These are phyloP conservation scores for Sphaerulina musiva DNA, from an alignment of 2,329 filamentous ascomycete genomes.

Conservation along the genomic window DNA sequence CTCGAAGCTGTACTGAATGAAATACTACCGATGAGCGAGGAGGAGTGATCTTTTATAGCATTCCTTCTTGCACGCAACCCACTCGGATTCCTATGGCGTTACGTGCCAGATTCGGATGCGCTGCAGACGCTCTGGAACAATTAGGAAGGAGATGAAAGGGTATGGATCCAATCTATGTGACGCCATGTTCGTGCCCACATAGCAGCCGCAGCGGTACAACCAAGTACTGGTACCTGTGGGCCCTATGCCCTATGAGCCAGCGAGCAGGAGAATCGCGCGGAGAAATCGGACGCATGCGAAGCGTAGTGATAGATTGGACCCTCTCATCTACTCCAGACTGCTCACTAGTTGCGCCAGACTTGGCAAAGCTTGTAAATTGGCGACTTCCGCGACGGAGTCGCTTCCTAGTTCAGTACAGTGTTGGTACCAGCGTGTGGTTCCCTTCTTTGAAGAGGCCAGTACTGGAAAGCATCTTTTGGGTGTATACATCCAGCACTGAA, in stretches of 20 bases:
- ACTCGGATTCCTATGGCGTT: background rate
- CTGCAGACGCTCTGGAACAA: background rate
- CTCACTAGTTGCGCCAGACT: background rate
- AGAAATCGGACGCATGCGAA: background rate
- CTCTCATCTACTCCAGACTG: slow-evolving; percentile 2
- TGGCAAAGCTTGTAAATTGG: slow-evolving; percentile 1
- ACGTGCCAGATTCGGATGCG: background rate
- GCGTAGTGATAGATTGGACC: background rate
- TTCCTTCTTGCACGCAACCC: background rate
- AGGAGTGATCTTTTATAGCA: background rate
- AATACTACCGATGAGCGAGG: background rate
- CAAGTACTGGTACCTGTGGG: background rate
- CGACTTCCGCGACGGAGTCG: background rate
- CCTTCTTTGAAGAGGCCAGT: too few relatives aligned
- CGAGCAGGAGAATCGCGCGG: background rate
- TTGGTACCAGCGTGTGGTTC: background rate
- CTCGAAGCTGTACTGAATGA: background rate
- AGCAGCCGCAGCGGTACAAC: background rate
- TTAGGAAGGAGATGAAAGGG: slow-evolving; percentile 4
- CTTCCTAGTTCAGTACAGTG: background rate
- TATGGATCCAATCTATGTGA: background rate
- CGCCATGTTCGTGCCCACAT: background rate
- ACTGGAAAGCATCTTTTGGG: too few relatives aligned
- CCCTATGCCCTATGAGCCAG: background rate
- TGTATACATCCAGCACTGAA: too few relatives aligned